phyloP scores from a whole-genome alignment of 805 yeast species.

The Yarrowia keelungensis region DNA sequence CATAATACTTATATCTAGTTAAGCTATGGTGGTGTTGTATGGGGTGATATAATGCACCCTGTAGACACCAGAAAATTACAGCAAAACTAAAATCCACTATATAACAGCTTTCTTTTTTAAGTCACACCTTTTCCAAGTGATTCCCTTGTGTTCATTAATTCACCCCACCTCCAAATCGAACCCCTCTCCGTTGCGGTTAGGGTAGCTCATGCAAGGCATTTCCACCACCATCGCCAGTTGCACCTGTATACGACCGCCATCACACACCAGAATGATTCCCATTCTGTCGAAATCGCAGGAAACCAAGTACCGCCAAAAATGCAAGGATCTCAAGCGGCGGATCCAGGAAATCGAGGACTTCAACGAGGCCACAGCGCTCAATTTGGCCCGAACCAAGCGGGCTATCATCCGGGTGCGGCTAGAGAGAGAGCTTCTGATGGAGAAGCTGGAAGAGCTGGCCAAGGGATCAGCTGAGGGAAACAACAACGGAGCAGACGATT shows the following conservation, averaged over 20 bases:
- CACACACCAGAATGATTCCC: conserved; percentile 29
- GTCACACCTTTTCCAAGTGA: too few species aligned
- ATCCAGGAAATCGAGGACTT: conserved; percentile 75
- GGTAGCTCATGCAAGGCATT: conserved; percentile 9
- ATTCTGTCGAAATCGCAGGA: conserved; percentile 44
- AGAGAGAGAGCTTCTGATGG: conserved; percentile 81
- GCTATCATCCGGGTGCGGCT: conserved; percentile 79
- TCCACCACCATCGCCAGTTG: conserved; percentile 20
- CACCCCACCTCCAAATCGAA: not conserved
- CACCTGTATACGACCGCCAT: too few species aligned
- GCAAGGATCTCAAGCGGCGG: conserved; percentile 72
- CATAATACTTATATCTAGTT: too few species aligned
- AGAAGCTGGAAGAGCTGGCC: conserved; percentile 68
- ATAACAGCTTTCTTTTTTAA: too few species aligned
- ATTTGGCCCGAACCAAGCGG: conserved; percentile 76
- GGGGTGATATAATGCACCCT: too few species aligned
- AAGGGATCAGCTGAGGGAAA: conserved; percentile 41
- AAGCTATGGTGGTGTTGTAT: too few species aligned
- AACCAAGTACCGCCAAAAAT: conserved; percentile 63
- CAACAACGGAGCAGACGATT: conserved; percentile 41
- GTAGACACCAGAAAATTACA: too few species aligned
- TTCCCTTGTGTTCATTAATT: too few species aligned
- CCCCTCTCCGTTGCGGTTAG: not conserved
- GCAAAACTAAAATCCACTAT: too few species aligned
- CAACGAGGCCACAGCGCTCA: conserved; percentile 76